Percentiles rank a stretch among this genome's conserved stretches.
Conservation (phyloP, 2,329 filamentous ascomycete species). For the Xylaria sp. region DNA sequence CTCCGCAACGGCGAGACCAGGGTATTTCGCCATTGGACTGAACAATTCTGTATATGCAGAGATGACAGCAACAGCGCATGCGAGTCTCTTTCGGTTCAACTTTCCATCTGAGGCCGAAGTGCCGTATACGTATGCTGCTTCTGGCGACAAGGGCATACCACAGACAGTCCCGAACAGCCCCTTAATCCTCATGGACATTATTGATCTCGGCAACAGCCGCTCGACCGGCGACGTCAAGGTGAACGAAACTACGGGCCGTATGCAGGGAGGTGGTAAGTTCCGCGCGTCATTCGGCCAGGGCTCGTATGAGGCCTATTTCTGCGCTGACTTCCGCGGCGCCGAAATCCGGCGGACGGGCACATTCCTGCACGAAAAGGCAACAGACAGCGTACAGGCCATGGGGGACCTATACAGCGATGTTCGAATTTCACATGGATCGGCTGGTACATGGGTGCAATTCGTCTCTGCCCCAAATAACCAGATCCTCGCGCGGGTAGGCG, state of each 20-base stretch:
- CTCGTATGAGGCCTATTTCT: slow-evolving; percentile 67
- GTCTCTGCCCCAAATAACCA: slow-evolving; percentile 54
- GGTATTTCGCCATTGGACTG: slow-evolving; percentile 68
- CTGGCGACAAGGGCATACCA: slow-evolving; percentile 9
- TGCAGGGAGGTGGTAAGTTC: slow-evolving; percentile 69
- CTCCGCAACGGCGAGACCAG: slow-evolving; percentile 64
- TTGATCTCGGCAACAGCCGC: slow-evolving; percentile 64
- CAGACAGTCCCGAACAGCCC: slow-evolving; percentile 56
- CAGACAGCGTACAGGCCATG: slow-evolving; percentile 41
- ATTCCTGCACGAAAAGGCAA: slow-evolving; percentile 62
- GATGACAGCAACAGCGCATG: slow-evolving; percentile 69
- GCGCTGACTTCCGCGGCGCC: slow-evolving; percentile 68
- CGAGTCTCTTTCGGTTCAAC: slow-evolving; percentile 68
- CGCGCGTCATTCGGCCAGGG: slow-evolving; percentile 70
- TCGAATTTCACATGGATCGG: slow-evolving; percentile 50
- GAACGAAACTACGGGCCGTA: slow-evolving; percentile 61
- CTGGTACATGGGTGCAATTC: slow-evolving; percentile 73
- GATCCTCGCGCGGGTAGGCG: slow-evolving; percentile 75
- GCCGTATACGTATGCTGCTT: slow-evolving; percentile 38
- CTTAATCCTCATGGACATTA: slow-evolving; percentile 68
- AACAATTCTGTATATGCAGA: slow-evolving; percentile 66
- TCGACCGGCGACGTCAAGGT: slow-evolving; percentile 62
- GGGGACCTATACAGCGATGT: slow-evolving; percentile 48
- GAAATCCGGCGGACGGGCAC: slow-evolving; percentile 65
- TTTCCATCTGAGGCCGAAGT: slow-evolving; percentile 55